Base-by-base conservation (phyloP, 345 rosid species). In the Salix dunnii region DNA sequence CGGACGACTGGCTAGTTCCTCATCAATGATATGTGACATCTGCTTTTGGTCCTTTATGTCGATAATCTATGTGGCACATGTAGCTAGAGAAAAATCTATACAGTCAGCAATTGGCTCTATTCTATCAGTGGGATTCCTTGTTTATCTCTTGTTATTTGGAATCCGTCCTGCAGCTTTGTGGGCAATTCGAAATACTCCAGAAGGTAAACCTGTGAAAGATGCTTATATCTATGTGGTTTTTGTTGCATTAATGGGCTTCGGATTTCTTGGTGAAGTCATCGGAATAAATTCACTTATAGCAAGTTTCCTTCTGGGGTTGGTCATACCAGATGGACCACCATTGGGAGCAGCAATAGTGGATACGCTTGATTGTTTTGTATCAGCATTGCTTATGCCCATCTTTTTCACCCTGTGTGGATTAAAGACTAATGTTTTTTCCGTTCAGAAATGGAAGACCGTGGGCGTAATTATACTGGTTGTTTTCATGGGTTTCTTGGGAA, bases 281-380 rank as follows among this genome's bases (percentile, higher is more conserved):
- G 88, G 88, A 13, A 21, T 69, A 25, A 48, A 79, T 38, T 73
- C 81, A 33, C 38, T 71, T 8, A 10, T 81, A 8, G 72, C 76
- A 11, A 49, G 86, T 25, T 77, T 86, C 43, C 55, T 83, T 30
- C 53, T 86, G 25, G 88, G 86, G 0, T 18, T 86, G 80, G 83
- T 62, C 6, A 74, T 86, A 51, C 86, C 88, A 8, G 88, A 78
- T 20, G 88, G 86, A 21, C 85, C 86, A 11, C 84, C 85, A 2
- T 66, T 86, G 61, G 86, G 85, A 64, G 81, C 88, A 28, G 81
- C 84, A 3, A 35, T 86, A 28, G 80, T 77, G 7, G 80, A 83
- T 16, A 86, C 78, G 81, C 81, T 86, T 23, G 88, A 83, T 42
- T 70, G 81, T 62, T 77, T 83, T 40, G 74, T 72, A 4, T 63